These are phyloP conservation scores for Ambrosiella xylebori DNA, from an alignment of 2,329 filamentous ascomycete species.

Conservation along the genomic window DNA sequence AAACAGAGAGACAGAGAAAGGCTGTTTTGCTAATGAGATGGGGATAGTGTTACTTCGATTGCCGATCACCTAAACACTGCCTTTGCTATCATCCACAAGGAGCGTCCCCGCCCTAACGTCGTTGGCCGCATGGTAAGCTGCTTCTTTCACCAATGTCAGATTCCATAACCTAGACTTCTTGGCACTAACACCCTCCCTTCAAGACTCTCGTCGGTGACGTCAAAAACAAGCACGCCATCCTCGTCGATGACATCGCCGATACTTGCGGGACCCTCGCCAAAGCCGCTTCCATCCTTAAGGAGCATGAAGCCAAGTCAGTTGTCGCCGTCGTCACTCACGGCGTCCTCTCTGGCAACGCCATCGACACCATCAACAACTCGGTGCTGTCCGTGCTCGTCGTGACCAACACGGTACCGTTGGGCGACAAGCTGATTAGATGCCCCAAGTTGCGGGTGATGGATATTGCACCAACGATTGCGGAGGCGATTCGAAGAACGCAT, in stretches of 20 bases:
- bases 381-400: constrained; percentile 65
- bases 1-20: neutral
- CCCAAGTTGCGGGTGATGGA: constrained; percentile 78
- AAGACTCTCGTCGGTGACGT: constrained; percentile 71
- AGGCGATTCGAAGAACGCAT: constrained; percentile 50
- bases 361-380: constrained; percentile 68
- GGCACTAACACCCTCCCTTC: neutral
- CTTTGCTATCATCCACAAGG: constrained; percentile 94
- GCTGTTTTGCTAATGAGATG: neutral
- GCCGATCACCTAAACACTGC: constrained; percentile 78
- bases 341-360: constrained; percentile 74
- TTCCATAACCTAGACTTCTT: neutral
- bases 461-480: constrained; percentile 68
- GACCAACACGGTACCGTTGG: constrained; percentile 49
- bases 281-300: constrained; percentile 73
- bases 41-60: constrained; percentile 55
- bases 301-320: constrained; percentile 72
- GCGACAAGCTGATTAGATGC: constrained; percentile 64
- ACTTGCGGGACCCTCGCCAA: constrained; percentile 65
- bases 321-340: constrained; percentile 93
- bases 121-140: constrained; percentile 61
- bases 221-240: constrained; percentile 75
- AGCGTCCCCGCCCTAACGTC: constrained; percentile 70
- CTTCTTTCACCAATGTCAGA: neutral
- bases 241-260: constrained; percentile 96